Percentiles rank a stretch among this genome's conserved stretches.
Evolutionary conservation across 108 stramenopile genomes (phyloP).

Genomic region (Skeletonema tropicum): DNA sequence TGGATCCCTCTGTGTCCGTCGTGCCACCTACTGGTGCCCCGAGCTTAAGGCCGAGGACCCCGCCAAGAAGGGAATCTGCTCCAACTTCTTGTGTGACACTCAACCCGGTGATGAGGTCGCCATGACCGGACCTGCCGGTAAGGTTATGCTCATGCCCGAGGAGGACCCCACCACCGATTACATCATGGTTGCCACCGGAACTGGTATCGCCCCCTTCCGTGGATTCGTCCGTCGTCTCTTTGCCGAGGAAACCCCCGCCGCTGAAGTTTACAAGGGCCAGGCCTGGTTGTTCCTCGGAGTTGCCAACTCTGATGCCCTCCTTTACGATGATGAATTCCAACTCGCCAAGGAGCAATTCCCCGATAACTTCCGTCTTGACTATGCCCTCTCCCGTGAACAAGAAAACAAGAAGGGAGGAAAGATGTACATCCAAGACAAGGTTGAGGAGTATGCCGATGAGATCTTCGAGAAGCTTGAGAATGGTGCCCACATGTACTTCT

Average conservation of each 20-base stretch:
- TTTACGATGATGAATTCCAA: constrained; percentile 98
- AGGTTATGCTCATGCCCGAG: constrained; percentile 99
- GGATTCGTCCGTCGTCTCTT: constrained; percentile 96
- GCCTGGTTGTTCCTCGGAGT: constrained; percentile 99
- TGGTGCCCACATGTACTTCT: constrained; percentile 98
- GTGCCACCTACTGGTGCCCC: constrained; percentile 95
- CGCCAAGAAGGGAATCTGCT: constrained; percentile 98
- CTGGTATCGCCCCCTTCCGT: constrained; percentile 98
- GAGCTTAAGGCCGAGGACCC: constrained; percentile 96
- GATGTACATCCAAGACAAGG: constrained; percentile 99
- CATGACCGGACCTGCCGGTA: constrained; percentile 96
- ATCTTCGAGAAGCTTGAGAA: constrained; percentile 90
- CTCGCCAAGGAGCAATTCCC: constrained; percentile 82
- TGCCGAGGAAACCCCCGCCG: constrained; percentile 93
- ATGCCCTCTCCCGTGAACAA: constrained; percentile 94
- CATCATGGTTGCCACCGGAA: constrained; percentile 99
- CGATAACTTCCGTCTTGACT: constrained; percentile 93
- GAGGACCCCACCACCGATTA: constrained; percentile 91
- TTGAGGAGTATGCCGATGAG: constrained; percentile 92
- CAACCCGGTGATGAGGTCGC: constrained; percentile 85
- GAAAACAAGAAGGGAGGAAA: constrained; percentile 94
- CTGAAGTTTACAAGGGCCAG: constrained; percentile 88
- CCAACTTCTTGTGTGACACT: constrained; percentile 98
- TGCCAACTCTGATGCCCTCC: constrained; percentile 94
- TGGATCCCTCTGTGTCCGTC: constrained; percentile 95